Evolutionary conservation across 768 basidiomycete species (phyloP).

Genomic region (Krasilnikovozyma curviuscula): DNA sequence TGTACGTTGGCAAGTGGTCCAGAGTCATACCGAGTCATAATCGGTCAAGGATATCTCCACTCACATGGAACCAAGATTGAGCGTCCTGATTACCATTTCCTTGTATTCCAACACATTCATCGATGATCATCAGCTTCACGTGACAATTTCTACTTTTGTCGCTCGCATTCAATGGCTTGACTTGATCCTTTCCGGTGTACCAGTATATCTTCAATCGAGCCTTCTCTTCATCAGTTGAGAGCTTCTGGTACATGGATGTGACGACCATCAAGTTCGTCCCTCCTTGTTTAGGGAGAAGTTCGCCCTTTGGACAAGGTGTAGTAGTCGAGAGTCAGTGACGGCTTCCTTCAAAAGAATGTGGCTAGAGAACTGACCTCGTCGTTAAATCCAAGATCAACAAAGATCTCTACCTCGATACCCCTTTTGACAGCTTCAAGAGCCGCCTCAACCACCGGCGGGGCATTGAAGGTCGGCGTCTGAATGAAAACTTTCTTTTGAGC

Average conservation of each 20-base stretch:
- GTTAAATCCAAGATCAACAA: slow-evolving; percentile 42
- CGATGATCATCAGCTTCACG: slow-evolving; percentile 48
- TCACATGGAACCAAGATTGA: too few species aligned
- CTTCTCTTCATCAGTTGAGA: slow-evolving; percentile 33
- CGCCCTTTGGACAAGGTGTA: too few species aligned
- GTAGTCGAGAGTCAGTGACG: too few species aligned
- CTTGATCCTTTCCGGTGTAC: slow-evolving; percentile 38
- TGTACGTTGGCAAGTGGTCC: too few species aligned
- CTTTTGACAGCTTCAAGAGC: slow-evolving; percentile 42
- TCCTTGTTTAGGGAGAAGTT: slow-evolving; percentile 49
- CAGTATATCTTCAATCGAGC: slow-evolving; percentile 29
- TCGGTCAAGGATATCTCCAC: too few species aligned
- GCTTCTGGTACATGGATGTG: slow-evolving; percentile 37
- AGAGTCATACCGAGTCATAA: too few species aligned
- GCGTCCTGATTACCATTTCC: slow-evolving; percentile 44
- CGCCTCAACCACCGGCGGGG: slow-evolving; percentile 40
- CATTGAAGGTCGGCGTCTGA: slow-evolving; percentile 55
- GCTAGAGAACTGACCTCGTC: too few species aligned
- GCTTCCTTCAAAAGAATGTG: too few species aligned
- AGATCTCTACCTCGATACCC: slow-evolving; percentile 42
- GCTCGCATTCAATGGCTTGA: slow-evolving; percentile 46
- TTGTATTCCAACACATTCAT: slow-evolving; percentile 44
- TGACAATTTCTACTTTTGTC: slow-evolving; percentile 56
- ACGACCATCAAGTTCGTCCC: slow-evolving; percentile 55
- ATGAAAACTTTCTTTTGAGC: slow-evolving; percentile 47